These are phyloP conservation scores for Cylindrotheca closterium DNA, from an alignment of 108 stramenopile species.

Conservation along the genomic window DNA sequence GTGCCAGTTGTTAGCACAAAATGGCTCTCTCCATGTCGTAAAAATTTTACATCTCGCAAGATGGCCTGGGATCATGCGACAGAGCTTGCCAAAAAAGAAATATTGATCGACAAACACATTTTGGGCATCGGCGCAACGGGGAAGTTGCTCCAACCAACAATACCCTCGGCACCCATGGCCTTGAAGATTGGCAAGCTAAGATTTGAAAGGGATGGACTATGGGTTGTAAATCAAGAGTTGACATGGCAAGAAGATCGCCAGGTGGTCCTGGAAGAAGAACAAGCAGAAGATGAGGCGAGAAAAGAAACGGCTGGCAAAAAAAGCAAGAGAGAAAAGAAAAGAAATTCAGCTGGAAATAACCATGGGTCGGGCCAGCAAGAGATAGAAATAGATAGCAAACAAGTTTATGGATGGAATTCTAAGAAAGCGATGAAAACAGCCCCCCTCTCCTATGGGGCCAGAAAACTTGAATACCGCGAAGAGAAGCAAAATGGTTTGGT, in stretches of 20 bases:
- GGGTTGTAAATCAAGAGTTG: constrained; percentile 89
- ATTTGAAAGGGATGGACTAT: constrained; percentile 81
- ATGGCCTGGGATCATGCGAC: constrained; percentile 64
- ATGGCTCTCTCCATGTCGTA: constrained; percentile 71
- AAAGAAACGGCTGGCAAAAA: constrained; percentile 2
- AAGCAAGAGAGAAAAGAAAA: constrained; percentile 5
- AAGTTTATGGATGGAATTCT: neutral
- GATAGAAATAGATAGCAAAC: neutral
- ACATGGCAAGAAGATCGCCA: constrained; percentile 63
- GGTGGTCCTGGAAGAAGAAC: constrained; percentile 22
- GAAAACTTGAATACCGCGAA: neutral
- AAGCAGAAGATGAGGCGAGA: constrained; percentile 19
- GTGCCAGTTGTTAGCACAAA: constrained; percentile 35
- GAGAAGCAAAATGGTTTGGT: constrained; percentile 13
- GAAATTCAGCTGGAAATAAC: neutral
- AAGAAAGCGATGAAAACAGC: neutral
- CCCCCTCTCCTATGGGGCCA: neutral
- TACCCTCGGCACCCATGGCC: constrained; percentile 51
- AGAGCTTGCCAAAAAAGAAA: constrained; percentile 45
- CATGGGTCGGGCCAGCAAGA: neutral
- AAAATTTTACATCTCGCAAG: constrained; percentile 64
- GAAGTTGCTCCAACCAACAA: constrained; percentile 46
- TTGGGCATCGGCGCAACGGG: constrained; percentile 64
- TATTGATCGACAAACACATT: constrained; percentile 63
- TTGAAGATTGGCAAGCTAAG: constrained; percentile 72